Conservation (phyloP, 306 rosid species). For the Luffa aegyptiaca region DNA sequence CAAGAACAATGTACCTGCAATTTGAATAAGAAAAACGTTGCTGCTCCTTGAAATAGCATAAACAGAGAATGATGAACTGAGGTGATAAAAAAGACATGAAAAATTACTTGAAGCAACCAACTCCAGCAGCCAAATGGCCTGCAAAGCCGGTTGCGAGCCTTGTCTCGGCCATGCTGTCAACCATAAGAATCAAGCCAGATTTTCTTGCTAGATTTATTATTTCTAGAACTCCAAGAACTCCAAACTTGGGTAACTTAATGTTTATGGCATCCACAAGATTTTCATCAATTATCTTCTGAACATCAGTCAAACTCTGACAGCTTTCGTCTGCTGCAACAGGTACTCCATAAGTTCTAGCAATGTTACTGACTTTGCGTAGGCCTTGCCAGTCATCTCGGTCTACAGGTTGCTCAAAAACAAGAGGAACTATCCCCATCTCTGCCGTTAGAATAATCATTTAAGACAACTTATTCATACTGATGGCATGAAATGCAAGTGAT, state of each 20-base stretch:
- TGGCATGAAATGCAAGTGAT: background rate
- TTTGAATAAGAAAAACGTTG: background rate
- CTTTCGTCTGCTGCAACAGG: conserved; percentile 17
- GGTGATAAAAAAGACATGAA: background rate
- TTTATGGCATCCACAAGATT: conserved; percentile 14
- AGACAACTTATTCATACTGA: background rate
- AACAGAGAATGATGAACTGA: background rate
- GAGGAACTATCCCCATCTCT: conserved; percentile 13
- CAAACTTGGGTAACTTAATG: conserved; percentile 16
- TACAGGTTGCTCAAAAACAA: conserved; percentile 21
- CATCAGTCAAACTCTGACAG: conserved; percentile 6
- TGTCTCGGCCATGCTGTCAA: conserved; percentile 19
- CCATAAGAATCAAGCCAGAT: conserved; percentile 13
- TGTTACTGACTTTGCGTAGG: conserved; percentile 2
- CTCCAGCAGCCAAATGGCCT: conserved; percentile 22
- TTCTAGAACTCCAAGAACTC: conserved; percentile 12
- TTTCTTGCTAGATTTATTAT: conserved; percentile 3
- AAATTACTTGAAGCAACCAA: conserved; percentile 22
- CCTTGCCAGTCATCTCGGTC: conserved; percentile 19
- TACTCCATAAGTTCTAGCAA: conserved; percentile 14
- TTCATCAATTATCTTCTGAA: background rate
- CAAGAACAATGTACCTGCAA: conserved; percentile 16
- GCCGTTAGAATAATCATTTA: background rate
- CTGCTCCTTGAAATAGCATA: background rate
- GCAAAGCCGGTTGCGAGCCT: conserved; percentile 20